These are phyloP conservation scores for Cryptosporidium sp. DNA, from an alignment of 169 alveolate species.

Conservation along the genomic window DNA sequence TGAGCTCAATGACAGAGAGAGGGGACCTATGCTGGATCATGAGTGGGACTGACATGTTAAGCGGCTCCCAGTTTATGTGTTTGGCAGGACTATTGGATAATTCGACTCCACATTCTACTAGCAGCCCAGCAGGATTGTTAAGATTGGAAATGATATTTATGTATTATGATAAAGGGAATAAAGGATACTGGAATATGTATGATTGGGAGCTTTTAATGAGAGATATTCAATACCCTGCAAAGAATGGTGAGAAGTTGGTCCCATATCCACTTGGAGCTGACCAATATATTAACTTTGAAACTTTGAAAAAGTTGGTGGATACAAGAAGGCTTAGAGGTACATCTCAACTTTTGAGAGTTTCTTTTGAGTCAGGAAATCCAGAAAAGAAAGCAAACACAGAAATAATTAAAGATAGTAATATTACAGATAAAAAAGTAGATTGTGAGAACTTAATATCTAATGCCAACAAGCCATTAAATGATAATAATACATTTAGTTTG, in stretches of 20 bases:
- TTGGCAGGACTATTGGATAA: conserved; percentile 72
- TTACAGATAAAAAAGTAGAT: neutral
- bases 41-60: conserved; percentile 53
- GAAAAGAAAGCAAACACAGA: neutral
- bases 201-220: conserved; percentile 65
- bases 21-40: conserved; percentile 70
- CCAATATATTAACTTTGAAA: conserved; percentile 33
- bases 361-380: conserved; percentile 10
- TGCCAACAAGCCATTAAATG: neutral
- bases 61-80: conserved; percentile 75
- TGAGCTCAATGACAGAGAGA: conserved; percentile 48
- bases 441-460: neutral
- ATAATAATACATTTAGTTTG: neutral
- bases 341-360: conserved; percentile 62
- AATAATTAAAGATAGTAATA: neutral
- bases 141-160: conserved; percentile 58
- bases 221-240: conserved; percentile 71
- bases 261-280: conserved; percentile 61
- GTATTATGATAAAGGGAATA: conserved; percentile 61
- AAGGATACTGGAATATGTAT: conserved; percentile 60
- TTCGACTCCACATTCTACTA: conserved; percentile 75
- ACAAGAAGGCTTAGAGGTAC: conserved; percentile 73
- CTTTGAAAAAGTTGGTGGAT: conserved; percentile 58
- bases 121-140: conserved; percentile 63
- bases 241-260: conserved; percentile 65